Evolutionary conservation across 768 basidiomycete species (phyloP), one percentile per base, ranked within the genome.

Genomic region (Nidula microcarpa): DNA sequence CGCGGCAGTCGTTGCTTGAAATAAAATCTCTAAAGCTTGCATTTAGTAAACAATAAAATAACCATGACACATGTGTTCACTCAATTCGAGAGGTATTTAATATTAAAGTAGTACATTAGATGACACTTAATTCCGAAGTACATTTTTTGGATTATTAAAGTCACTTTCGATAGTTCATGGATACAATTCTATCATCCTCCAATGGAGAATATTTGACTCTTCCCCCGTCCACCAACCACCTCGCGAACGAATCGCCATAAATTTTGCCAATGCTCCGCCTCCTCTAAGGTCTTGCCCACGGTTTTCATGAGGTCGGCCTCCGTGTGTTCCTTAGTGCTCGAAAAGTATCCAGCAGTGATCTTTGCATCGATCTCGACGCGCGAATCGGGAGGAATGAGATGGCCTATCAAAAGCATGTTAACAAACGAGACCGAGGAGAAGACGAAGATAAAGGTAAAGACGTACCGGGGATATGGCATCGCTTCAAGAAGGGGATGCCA

Each of bases 291-390:
- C 53, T 93, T 74, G 0, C 93, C 94, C 0, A 94, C 91, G 0
- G 93, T 95, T 79, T 88, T 91, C 49, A 83, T 71, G 36, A 96
- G 71, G 67, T 96, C 93, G 14, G 79, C 87, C 64, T 91, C 80
- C 0, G 84, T 85, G 41, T 95, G 65, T 62, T 86, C 76, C 68
- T 89, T 89, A 2, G 85, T 86, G 56, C 80, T 88, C 33, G 89
- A 85, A 72, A 91, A 96, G 67, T 98, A 98, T 6, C 94, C 95
- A 4, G 91, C 87, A 9, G 91, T 91, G 60, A 94, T 94, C 81
- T 97, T 98, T 35, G 95, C 95, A 59, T 97, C 92, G 57, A 96
- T 97, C 74, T 98, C 95, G 30, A 98, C 95, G 13, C 85, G 82
- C 43, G 89, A 89, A 69, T 94, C 91, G 35, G 88, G 89, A 0